Base-by-base conservation (phyloP, 2,329 filamentous ascomycete species). In the Colletotrichum coccodes region DNA sequence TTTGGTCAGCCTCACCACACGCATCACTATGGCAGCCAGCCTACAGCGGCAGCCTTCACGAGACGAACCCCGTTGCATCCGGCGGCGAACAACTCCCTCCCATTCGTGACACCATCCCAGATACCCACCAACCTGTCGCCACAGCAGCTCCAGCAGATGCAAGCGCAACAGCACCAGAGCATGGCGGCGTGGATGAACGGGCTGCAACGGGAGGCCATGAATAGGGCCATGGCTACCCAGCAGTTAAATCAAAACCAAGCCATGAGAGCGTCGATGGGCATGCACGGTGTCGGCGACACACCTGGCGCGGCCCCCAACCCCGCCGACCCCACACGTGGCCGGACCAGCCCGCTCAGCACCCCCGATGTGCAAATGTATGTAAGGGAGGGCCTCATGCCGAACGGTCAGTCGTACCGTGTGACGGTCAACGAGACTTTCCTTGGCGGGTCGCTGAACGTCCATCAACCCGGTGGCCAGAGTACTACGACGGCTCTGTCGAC, bases 101-200 rank as follows among this genome's bases (percentile, higher is more conserved):
- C 75, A 12, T 76, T 68, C 44, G 76, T 79, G 11, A 80, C 79
- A 18, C 77, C 79, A 3, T 70, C 32, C 60, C 73, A 53, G 65
- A 77, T 54, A 75, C 75, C 6, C 71, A 44, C 71, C 12, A 71
- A 71, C 44, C n/a, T 72, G 14, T 53, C 68, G 28, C 70, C 66
- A 36, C 66, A 60, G 46, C 72, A 62, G 58, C 63, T 67, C 23
- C 72, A 70, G 63, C 74, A 71, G 56, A 47, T 72, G 53, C 66
- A 76, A 38, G 68, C 70, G 18, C 76, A 77, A 56, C 76, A 83
- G 38, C 81, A 83, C 42, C 81, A 84, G 61, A 77, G 79, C 21
- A 79, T 84, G 77, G 79, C 79, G 26, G 80, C 82, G 50, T 84
- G 85, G 76, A 74, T 86, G 69, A 81, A 77, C 26, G 83, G 84